phyloP scores from a whole-genome alignment of 192 early-diverging fungal species.

The Linnemannia elongata region DNA sequence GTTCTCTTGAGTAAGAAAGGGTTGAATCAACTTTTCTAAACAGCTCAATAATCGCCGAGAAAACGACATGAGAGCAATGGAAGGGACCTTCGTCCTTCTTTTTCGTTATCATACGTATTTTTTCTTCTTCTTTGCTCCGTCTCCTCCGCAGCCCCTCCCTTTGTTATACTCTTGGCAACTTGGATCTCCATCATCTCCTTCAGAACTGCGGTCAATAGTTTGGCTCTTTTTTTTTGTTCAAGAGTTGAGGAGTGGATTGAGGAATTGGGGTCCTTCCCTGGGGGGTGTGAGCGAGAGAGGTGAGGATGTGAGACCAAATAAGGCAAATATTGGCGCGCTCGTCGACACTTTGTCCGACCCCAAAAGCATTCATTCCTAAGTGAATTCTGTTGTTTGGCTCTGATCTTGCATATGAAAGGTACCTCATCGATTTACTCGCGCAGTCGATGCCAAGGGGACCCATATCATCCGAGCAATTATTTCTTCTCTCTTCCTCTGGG shows the following conservation, averaged over 20 bases:
- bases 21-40: background rate
- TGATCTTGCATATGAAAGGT: background rate
- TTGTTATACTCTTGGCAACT: background rate
- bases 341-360: background rate
- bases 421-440: too few relatives aligned
- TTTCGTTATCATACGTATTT: background rate
- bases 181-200: background rate
- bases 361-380: background rate
- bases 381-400: background rate
- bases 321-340: slow-evolving; percentile 4
- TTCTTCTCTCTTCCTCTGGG: background rate
- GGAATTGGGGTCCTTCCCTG: background rate
- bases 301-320: background rate
- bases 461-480: background rate
- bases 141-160: background rate
- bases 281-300: background rate
- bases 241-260: background rate
- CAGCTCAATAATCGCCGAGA: background rate
- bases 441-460: background rate
- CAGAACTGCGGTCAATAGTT: background rate
- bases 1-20: background rate
- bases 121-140: background rate
- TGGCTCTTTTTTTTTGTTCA: background rate
- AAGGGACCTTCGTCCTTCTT: background rate
- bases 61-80: background rate